Percentiles rank a stretch among this genome's conserved stretches.
Evolutionary conservation across 257 asterid species (phyloP).

Genomic region (Solanum neorickii): DNA sequence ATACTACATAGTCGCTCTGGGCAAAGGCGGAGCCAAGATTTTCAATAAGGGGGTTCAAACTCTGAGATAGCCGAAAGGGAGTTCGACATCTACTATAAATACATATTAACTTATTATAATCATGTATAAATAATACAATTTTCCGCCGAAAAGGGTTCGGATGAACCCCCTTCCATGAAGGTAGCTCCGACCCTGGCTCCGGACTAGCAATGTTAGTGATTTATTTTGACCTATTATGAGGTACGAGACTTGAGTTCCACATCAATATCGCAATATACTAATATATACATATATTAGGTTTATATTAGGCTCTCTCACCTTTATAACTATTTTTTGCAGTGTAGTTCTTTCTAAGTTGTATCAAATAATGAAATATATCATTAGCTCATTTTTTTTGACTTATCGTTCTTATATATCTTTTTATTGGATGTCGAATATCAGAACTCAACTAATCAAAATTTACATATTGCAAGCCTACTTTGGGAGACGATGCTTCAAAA

Average conservation of each 20-base stretch:
- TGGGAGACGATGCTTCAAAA: neutral
- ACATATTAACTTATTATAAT: too few relatives aligned
- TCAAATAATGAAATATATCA: neutral
- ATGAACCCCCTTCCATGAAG: too few relatives aligned
- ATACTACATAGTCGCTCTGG: too few relatives aligned
- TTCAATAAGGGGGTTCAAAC: too few relatives aligned
- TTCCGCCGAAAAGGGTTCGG: too few relatives aligned
- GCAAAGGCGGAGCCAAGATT: too few relatives aligned
- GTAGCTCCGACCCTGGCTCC: too few relatives aligned
- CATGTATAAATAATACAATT: too few relatives aligned
- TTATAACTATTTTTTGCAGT: neutral
- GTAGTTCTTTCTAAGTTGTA: neutral
- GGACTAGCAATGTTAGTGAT: neutral
- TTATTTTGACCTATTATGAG: neutral
- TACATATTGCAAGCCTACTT: neutral
- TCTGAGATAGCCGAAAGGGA: too few relatives aligned
- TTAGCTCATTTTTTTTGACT: neutral
- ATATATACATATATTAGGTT: too few relatives aligned
- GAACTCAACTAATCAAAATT: rapidly evolving
- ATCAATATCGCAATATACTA: too few relatives aligned
- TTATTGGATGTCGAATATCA: neutral
- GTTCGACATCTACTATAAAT: too few relatives aligned
- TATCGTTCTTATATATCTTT: neutral
- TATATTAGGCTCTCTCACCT: neutral
- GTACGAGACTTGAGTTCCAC: neutral